Percentiles rank a stretch among this genome's conserved stretches.
Conservation (phyloP, 208 protist genomes). For the Leishmania mexicana region DNA sequence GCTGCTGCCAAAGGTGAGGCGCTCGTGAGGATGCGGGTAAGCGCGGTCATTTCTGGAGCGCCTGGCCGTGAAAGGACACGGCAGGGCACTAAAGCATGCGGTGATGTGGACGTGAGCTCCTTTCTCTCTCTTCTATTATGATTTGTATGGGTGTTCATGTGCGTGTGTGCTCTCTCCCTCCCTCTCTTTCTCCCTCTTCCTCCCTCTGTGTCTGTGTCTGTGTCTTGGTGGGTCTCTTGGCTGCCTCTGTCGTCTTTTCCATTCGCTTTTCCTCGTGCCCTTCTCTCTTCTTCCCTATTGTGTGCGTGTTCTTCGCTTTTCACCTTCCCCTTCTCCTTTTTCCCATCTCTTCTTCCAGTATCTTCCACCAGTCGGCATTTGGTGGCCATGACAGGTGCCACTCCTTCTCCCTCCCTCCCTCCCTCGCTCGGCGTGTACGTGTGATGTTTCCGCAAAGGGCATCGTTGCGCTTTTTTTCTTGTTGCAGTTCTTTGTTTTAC, state of each 20-base stretch:
- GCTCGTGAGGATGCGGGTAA: background rate
- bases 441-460: background rate
- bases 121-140: background rate
- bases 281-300: background rate
- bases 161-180: background rate
- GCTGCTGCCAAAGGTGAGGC: background rate
- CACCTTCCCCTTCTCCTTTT: too few species aligned
- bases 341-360: background rate
- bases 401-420: background rate
- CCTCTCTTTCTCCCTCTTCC: background rate
- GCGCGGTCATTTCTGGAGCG: background rate
- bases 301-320: background rate
- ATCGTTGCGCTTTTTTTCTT: background rate
- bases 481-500: background rate
- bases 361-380: background rate
- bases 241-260: background rate
- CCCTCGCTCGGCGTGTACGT: background rate
- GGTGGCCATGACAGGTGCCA: background rate
- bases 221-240: background rate
- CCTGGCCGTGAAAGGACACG: background rate
- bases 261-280: background rate
- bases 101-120: background rate
- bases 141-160: background rate
- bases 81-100: background rate
- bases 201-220: background rate